Conservation (phyloP, 768 basidiomycete species). For the Rhizopogon rudus region DNA sequence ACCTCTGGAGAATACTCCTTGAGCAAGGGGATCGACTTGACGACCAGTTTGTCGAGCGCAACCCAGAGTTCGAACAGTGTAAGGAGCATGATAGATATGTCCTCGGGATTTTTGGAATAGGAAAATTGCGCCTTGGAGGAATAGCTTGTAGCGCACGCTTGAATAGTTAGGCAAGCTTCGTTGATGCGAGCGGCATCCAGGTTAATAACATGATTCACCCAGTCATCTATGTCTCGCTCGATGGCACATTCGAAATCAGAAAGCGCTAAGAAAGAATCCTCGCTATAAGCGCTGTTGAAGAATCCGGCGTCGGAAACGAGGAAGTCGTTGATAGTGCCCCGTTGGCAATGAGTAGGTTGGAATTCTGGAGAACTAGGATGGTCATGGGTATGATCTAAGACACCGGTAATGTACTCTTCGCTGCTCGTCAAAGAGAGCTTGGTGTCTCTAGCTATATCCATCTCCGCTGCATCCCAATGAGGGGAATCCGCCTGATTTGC, state of each 20-base stretch:
- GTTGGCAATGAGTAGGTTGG: background rate
- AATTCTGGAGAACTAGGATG: conserved; percentile 6
- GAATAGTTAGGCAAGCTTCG: conserved; percentile 21
- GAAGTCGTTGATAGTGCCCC: conserved; percentile 15
- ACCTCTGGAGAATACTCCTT: conserved; percentile 42
- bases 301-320: conserved; percentile 9
- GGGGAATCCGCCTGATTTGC: conserved; percentile 16
- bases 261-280: conserved; percentile 16
- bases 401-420: conserved; percentile 19
- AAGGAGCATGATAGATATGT: conserved; percentile 36
- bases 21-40: conserved; percentile 33
- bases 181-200: conserved; percentile 12
- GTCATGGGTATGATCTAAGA: conserved; percentile 3
- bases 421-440: conserved; percentile 28
- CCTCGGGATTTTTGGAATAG: conserved; percentile 33
- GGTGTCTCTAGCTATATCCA: conserved; percentile 27
- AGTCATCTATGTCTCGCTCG: conserved; percentile 24
- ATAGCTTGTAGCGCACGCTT: conserved; percentile 22
- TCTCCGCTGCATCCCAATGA: conserved; percentile 17
- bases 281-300: conserved; percentile 8
- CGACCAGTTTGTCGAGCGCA: conserved; percentile 35
- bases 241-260: conserved; percentile 35
- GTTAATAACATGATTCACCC: conserved; percentile 20
- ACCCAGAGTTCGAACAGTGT: conserved; percentile 45
- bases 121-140: conserved; percentile 15